phyloP scores from a whole-genome alignment of 2,329 filamentous ascomycete genomes.

The Trichoderma sp. region DNA sequence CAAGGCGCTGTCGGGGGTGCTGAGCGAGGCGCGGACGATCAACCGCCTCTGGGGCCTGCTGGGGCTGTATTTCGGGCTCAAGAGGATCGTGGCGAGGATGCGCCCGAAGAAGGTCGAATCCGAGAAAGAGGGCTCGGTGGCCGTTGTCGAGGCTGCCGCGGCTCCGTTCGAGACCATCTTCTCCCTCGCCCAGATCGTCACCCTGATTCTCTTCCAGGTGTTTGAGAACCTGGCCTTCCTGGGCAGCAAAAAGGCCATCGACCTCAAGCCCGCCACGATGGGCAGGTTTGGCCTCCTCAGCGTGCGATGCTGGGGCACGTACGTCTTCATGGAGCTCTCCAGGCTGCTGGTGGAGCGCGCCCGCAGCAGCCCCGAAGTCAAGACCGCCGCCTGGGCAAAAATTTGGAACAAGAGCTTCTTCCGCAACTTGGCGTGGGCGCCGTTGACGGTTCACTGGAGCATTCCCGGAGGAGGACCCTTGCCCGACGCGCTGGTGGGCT shows the following conservation, averaged over 20 bases:
- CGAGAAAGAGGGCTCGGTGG: slow-evolving; percentile 26
- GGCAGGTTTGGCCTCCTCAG: slow-evolving; percentile 69
- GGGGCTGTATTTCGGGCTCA: slow-evolving; percentile 70
- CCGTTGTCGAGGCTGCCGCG: slow-evolving; percentile 39
- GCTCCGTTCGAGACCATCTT: slow-evolving; percentile 49
- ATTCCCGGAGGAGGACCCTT: slow-evolving; percentile 59
- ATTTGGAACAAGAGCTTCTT: slow-evolving; percentile 68
- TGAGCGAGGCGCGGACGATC: slow-evolving; percentile 73
- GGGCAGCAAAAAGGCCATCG: slow-evolving; percentile 69
- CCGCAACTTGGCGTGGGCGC: slow-evolving; percentile 74
- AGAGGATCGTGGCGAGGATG: slow-evolving; percentile 50
- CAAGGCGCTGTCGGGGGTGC: slow-evolving; percentile 62
- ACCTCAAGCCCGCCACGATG: slow-evolving; percentile 57
- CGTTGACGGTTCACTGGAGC: slow-evolving; percentile 83
- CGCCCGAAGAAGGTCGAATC: slow-evolving; percentile 30
- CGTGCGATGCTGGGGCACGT: slow-evolving; percentile 76
- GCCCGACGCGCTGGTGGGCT: slow-evolving; percentile 44
- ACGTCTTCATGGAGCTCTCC: slow-evolving; percentile 74
- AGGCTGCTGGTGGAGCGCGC: slow-evolving; percentile 57
- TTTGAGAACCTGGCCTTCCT: slow-evolving; percentile 86
- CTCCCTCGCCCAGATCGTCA: slow-evolving; percentile 66
- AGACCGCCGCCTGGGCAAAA: slow-evolving; percentile 46
- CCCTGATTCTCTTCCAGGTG: slow-evolving; percentile 71
- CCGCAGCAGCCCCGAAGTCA: slow-evolving; percentile 41
- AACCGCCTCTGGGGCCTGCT: slow-evolving; percentile 75